These are phyloP conservation scores for Pseudevernia furfuracea DNA, from an alignment of 495 filamentous ascomycete genomes.

Conservation along the genomic window DNA sequence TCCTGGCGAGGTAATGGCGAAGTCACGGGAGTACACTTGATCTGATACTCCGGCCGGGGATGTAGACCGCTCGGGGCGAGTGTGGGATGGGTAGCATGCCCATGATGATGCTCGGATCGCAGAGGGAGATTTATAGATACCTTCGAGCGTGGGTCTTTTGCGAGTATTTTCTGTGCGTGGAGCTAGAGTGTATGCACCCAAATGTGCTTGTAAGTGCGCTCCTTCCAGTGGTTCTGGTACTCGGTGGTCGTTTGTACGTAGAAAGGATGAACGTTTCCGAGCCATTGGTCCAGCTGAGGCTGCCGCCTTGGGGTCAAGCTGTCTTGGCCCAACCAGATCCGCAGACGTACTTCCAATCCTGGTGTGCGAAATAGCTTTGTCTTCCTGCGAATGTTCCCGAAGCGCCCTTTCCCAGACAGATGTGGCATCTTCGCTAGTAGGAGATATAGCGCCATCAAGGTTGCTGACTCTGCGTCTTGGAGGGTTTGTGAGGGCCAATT, in stretches of 20 bases:
- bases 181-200: conserved; percentile 15
- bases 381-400: conserved; percentile 19
- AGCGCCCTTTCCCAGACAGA: conserved; percentile 20
- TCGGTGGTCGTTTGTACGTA: conserved; percentile 1
- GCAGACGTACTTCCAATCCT: conserved; percentile 14
- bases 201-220: conserved; percentile 14
- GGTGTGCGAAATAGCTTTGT: conserved; percentile 13
- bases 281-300: neutral
- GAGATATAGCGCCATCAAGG: conserved; percentile 16
- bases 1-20: conserved; percentile 5
- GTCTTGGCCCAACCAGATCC: conserved; percentile 8
- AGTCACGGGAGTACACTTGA: conserved; percentile 21
- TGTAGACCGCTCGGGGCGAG: conserved; percentile 16
- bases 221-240: conserved; percentile 6
- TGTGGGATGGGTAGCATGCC: conserved; percentile 23
- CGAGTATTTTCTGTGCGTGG: neutral
- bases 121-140: conserved; percentile 12
- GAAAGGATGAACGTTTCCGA: conserved; percentile 1
- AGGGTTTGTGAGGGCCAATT: conserved; percentile 16
- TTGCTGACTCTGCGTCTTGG: conserved; percentile 15
- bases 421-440: conserved; percentile 6
- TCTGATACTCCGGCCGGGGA: conserved; percentile 19
- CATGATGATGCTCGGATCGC: conserved; percentile 16
- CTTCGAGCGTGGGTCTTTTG: conserved; percentile 8
- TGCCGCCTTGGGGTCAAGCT: conserved; percentile 1